These are phyloP conservation scores for Afroboletus lepidellus DNA, from an alignment of 1,284 basidiomycete species.

Conservation along the genomic window DNA sequence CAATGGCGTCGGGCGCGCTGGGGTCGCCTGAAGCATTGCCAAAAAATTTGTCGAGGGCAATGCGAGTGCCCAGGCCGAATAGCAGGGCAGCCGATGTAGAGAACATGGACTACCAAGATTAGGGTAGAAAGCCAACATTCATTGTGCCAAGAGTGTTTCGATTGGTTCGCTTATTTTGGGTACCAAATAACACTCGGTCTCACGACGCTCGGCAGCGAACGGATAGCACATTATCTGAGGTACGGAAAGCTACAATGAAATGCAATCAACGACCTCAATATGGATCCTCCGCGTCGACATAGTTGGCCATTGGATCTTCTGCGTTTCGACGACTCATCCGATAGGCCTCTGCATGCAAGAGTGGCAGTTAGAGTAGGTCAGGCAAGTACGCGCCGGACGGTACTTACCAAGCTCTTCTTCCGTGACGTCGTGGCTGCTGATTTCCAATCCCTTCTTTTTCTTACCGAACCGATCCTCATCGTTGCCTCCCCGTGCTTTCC, in stretches of 20 bases:
- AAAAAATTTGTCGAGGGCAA: constrained; percentile 58
- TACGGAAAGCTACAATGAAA: constrained; percentile 16
- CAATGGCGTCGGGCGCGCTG: constrained; percentile 40
- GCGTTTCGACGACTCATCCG: constrained; percentile 67
- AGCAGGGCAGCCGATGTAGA: constrained; percentile 45
- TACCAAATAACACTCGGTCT: neutral
- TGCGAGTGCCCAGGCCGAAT: constrained; percentile 63
- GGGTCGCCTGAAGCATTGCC: constrained; percentile 38
- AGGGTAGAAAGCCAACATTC: constrained; percentile 21
- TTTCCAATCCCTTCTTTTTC: constrained; percentile 51
- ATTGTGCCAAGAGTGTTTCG: constrained; percentile 15
- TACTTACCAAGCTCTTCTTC: constrained; percentile 87
- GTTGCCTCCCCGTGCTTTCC: constrained; percentile 59
- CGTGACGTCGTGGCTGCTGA: constrained; percentile 71
- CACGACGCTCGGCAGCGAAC: neutral
- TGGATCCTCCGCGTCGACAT: constrained; percentile 57
- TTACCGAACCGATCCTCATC: constrained; percentile 60
- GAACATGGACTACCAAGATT: constrained; percentile 35
- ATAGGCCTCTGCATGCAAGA: constrained; percentile 68
- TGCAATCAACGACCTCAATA: constrained; percentile 12
- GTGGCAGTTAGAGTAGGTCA: constrained; percentile 8
- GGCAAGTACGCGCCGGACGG: constrained; percentile 9
- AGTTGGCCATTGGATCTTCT: constrained; percentile 89
- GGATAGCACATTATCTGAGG: constrained; percentile 29
- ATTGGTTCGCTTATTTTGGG: constrained; percentile 27